Conservation (phyloP, 2,329 filamentous ascomycete species). For the Monilinia laxa region DNA sequence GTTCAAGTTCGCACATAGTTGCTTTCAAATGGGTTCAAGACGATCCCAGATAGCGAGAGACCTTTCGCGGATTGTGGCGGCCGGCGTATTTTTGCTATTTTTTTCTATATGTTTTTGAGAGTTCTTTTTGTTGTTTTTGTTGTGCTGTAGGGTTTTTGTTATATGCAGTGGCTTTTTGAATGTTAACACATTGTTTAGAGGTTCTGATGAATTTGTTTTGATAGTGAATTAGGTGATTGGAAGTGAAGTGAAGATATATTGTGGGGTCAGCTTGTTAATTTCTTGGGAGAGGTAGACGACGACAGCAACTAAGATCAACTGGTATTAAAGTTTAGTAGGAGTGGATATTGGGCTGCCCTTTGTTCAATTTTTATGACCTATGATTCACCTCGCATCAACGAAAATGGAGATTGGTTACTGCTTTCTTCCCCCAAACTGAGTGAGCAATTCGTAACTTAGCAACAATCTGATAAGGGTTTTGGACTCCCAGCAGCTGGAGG, state of each 20-base stretch:
- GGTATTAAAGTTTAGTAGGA: too few relatives aligned
- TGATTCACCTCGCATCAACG: too few relatives aligned
- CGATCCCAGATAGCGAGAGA: slow-evolving; percentile 19
- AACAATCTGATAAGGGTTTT: too few relatives aligned
- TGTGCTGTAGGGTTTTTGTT: background rate
- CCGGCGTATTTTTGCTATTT: background rate
- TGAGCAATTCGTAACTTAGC: too few relatives aligned
- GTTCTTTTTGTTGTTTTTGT: background rate
- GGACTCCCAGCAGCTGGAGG: too few relatives aligned
- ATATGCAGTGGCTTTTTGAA: background rate
- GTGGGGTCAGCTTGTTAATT: background rate
- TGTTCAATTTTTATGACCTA: too few relatives aligned
- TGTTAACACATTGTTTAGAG: background rate
- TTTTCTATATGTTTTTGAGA: background rate
- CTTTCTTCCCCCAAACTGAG: too few relatives aligned
- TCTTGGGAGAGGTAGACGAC: too few relatives aligned
- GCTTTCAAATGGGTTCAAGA: slow-evolving; percentile 13
- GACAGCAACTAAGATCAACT: too few relatives aligned
- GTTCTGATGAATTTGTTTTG: background rate
- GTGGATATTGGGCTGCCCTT: too few relatives aligned
- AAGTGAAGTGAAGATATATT: slow-evolving; percentile 13
- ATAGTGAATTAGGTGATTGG: background rate
- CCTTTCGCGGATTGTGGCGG: slow-evolving; percentile 19
- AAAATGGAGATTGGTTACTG: too few relatives aligned
- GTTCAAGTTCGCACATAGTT: slow-evolving; percentile 7